phyloP scores from a whole-genome alignment of 768 basidiomycete genomes.

The Mycena venus region DNA sequence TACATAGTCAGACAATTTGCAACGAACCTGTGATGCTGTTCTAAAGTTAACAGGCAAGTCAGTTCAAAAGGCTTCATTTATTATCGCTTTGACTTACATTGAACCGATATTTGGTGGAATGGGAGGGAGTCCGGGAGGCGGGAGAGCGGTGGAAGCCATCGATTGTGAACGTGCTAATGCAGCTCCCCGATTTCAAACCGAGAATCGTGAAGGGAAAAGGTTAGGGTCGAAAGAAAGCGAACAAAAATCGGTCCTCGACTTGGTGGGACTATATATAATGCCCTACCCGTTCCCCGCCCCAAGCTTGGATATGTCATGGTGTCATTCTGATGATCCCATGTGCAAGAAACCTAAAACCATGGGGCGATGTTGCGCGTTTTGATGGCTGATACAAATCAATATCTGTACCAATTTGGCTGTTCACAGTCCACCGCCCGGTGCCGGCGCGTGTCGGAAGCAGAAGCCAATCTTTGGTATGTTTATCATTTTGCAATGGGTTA shows the following conservation, averaged over 20 bases:
- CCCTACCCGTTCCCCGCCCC: neutral
- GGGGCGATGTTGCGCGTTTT: neutral
- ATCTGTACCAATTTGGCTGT: neutral
- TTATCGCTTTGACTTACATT: conserved; percentile 10
- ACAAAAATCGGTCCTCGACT: neutral
- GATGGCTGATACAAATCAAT: neutral
- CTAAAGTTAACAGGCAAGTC: neutral
- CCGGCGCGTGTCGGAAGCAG: too few relatives aligned
- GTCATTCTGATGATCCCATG: neutral
- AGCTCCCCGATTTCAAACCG: conserved; percentile 17
- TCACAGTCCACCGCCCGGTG: too few relatives aligned
- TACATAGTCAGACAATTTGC: neutral
- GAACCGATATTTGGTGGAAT: conserved; percentile 25
- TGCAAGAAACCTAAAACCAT: neutral
- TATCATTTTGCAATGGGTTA: too few relatives aligned
- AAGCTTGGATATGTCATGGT: neutral
- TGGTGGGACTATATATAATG: neutral
- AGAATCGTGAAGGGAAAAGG: conserved; percentile 10
- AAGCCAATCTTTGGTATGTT: too few relatives aligned
- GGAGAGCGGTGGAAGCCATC: conserved; percentile 14
- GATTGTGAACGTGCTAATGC: neutral
- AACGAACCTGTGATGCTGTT: conserved; percentile 27
- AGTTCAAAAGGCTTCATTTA: neutral
- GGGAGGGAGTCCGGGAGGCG: conserved; percentile 19
- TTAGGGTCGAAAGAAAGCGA: neutral